phyloP scores from a whole-genome alignment of 108 stramenopile species.

The Cyclotella atomus region DNA sequence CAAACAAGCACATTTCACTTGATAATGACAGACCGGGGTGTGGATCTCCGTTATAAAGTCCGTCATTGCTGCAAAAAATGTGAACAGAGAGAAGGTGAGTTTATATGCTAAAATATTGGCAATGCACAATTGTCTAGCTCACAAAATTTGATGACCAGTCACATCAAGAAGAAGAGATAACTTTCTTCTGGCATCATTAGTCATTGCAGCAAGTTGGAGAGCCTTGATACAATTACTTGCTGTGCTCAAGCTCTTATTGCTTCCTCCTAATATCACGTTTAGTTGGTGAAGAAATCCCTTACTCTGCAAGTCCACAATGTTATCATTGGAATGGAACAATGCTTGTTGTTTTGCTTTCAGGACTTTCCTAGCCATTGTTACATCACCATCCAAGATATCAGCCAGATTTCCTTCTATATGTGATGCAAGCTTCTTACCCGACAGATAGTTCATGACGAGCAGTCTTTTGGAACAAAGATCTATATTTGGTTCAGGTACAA shows the following conservation, averaged over 20 bases:
- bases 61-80: too few relatives aligned
- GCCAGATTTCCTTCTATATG: conserved; percentile 59
- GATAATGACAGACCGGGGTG: too few relatives aligned
- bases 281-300: conserved; percentile 37
- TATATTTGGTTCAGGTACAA: conserved; percentile 56
- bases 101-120: too few relatives aligned
- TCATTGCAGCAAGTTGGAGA: conserved; percentile 38
- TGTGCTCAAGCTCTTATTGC: neutral
- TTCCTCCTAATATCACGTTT: conserved; percentile 24
- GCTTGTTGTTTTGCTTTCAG: conserved; percentile 52
- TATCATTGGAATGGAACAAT: conserved; percentile 45
- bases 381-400: conserved; percentile 48
- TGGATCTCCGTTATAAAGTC: conserved; percentile 72
- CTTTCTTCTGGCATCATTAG: conserved; percentile 38
- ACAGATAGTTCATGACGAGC: conserved; percentile 74
- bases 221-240: conserved; percentile 18
- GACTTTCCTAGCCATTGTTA: conserved; percentile 40
- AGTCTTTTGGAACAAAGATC: conserved; percentile 63
- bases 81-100: too few relatives aligned
- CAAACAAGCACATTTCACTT: too few relatives aligned
- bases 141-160: conserved; percentile 80
- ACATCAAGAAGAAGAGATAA: conserved; percentile 66
- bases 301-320: neutral
- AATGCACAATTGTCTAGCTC: too few relatives aligned
- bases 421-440: conserved; percentile 62